Percentiles rank a stretch among this genome's conserved stretches.
Evolutionary conservation across 2,329 filamentous ascomycete species (phyloP).

Genomic region (Exophiala viscosa): DNA sequence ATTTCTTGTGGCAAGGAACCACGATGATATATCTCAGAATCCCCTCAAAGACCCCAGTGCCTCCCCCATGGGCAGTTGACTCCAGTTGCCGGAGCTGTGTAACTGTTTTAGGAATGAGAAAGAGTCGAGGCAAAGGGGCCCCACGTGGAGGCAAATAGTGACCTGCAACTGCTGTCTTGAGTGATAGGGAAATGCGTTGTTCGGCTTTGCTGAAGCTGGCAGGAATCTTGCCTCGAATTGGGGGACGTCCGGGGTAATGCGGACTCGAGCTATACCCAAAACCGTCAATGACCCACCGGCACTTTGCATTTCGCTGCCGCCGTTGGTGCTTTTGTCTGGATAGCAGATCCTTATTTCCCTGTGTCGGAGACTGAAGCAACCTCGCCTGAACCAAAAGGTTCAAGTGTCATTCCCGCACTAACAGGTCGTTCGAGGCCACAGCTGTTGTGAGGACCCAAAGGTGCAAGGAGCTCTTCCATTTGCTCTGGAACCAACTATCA

Average conservation of each 20-base stretch:
- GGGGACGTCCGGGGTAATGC: constrained; percentile 17
- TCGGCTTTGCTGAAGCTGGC: neutral
- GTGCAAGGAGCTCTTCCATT: neutral
- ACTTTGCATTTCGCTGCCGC: neutral
- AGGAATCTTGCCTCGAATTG: neutral
- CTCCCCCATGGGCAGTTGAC: neutral
- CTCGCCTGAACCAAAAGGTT: no score
- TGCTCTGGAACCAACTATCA: neutral
- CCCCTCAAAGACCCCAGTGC: neutral
- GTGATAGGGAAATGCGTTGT: constrained; percentile 4
- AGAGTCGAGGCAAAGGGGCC: neutral
- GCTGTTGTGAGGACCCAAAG: neutral
- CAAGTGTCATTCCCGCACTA: no score
- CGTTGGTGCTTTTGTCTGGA: neutral
- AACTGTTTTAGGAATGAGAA: constrained; percentile 1
- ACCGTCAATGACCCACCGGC: constrained; percentile 19
- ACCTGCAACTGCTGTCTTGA: neutral
- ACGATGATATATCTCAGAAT: constrained; percentile 8
- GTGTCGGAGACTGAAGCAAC: neutral
- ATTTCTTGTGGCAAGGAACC: neutral
- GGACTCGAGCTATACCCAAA: constrained; percentile 17
- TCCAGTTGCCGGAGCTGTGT: constrained; percentile 6
- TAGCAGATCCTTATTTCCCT: neutral
- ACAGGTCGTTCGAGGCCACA: neutral
- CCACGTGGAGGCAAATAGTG: constrained; percentile 4